Conservation (phyloP, 169 alveolate genomes). For the Plasmodium reichenowi region DNA sequence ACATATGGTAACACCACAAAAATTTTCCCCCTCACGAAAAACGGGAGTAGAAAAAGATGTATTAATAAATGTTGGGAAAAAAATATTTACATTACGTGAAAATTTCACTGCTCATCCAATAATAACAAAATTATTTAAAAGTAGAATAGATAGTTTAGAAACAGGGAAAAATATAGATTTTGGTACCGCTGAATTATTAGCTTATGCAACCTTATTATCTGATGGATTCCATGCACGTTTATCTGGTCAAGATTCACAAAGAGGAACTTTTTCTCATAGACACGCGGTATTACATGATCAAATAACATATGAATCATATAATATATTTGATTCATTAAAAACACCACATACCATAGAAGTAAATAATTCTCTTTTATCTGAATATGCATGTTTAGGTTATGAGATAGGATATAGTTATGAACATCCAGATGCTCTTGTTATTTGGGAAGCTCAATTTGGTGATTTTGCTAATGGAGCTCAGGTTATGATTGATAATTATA, state of each 20-base stretch:
- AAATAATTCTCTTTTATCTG: constrained; percentile 93
- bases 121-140: constrained; percentile 90
- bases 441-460: constrained; percentile 97
- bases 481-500: constrained; percentile 93
- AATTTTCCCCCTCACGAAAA: constrained; percentile 60
- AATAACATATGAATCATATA: constrained; percentile 80
- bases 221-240: constrained; percentile 95
- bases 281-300: constrained; percentile 95
- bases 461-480: constrained; percentile 98
- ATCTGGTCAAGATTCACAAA: constrained; percentile 95
- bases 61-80: constrained; percentile 89
- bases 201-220: constrained; percentile 93
- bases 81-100: constrained; percentile 89
- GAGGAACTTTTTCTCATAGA: constrained; percentile 98
- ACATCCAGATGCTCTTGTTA: constrained; percentile 91
- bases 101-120: constrained; percentile 92
- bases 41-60: constrained; percentile 85
- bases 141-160: constrained; percentile 87
- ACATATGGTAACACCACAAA: constrained; percentile 77
- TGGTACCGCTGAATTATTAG: constrained; percentile 95
- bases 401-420: constrained; percentile 96
- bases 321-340: constrained; percentile 68
- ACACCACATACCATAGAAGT: constrained; percentile 82
- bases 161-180: constrained; percentile 91
- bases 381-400: constrained; percentile 94